Conservation (phyloP, 345 rosid genomes). For the Eucalyptus fibrosa region DNA sequence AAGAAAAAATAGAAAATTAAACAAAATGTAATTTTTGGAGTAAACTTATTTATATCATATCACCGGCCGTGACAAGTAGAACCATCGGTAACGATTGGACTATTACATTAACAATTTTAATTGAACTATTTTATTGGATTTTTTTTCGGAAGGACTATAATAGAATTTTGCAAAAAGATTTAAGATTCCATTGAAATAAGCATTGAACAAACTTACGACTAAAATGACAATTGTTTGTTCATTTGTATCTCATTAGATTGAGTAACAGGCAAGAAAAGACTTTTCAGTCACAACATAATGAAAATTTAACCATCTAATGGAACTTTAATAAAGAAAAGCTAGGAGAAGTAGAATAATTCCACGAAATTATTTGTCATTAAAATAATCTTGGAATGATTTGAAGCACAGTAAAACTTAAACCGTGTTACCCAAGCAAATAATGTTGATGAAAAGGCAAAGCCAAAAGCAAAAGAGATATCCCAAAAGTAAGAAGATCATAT, state of each 20-base stretch:
- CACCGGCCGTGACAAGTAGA: not conserved
- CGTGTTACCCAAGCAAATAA: not conserved
- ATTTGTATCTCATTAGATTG: not conserved
- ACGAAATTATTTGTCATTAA: not conserved
- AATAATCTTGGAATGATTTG: not conserved
- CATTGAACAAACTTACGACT: fast-evolving
- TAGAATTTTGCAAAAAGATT: not conserved
- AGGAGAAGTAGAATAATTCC: not conserved
- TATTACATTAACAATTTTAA: too few species aligned
- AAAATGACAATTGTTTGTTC: not conserved
- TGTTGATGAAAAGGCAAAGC: not conserved
- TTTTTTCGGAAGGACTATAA: not conserved
- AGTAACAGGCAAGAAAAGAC: not conserved
- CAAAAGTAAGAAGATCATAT: not conserved
- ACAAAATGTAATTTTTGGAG: not conserved
- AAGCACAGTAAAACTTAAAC: not conserved
- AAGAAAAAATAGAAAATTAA: not conserved
- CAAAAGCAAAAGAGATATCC: not conserved
- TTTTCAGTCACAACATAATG: not conserved
- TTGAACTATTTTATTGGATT: not conserved
- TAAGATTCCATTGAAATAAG: not conserved
- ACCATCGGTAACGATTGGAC: not conserved
- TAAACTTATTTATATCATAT: not conserved
- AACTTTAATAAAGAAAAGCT: not conserved
- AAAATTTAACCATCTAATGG: not conserved